Percentiles rank a stretch among this genome's conserved stretches.
These are phyloP conservation scores for Globisporangium cystogenes DNA, from an alignment of 352 stramenopile genomes.

Conservation along the genomic window DNA sequence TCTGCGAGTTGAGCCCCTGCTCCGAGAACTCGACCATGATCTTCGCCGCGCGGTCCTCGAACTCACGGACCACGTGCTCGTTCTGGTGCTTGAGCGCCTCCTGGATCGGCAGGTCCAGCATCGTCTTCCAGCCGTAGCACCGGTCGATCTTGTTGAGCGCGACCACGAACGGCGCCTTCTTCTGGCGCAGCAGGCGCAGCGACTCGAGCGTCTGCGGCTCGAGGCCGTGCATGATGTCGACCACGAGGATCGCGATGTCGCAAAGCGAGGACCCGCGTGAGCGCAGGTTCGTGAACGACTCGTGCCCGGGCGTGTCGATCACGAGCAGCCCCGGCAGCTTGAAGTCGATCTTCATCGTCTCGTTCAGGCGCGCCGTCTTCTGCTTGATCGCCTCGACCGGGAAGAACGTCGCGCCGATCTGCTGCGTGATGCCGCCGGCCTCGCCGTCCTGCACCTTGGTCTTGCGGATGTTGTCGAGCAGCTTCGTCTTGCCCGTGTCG, in stretches of 20 bases:
- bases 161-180: slow-evolving; percentile 97
- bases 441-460: slow-evolving; percentile 97
- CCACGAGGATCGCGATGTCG: slow-evolving; percentile 99
- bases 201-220: slow-evolving; percentile 99
- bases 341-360: slow-evolving; percentile 85
- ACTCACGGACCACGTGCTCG: slow-evolving; percentile 95
- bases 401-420: slow-evolving; percentile 96
- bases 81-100: slow-evolving; percentile 88
- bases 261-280: slow-evolving; percentile 95
- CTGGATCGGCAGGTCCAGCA: slow-evolving; percentile 92
- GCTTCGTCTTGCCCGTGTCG: slow-evolving; percentile 98
- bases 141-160: slow-evolving; percentile 99
- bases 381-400: slow-evolving; percentile 89
- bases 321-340: slow-evolving; percentile 92
- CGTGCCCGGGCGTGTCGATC: slow-evolving; percentile 99
- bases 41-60: slow-evolving; percentile 90
- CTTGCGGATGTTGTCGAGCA: slow-evolving; percentile 99
- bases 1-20: slow-evolving; percentile 97
- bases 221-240: slow-evolving; percentile 99
- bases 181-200: slow-evolving; percentile 94
- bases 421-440: slow-evolving; percentile 97
- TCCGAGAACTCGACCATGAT: slow-evolving; percentile 96
- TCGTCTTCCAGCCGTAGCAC: slow-evolving; percentile 98
- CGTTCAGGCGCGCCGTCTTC: slow-evolving; percentile 71
- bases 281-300: slow-evolving; percentile 99